Base-by-base conservation (phyloP, 2,329 filamentous ascomycete species). In the Aspergillus cejpii region DNA sequence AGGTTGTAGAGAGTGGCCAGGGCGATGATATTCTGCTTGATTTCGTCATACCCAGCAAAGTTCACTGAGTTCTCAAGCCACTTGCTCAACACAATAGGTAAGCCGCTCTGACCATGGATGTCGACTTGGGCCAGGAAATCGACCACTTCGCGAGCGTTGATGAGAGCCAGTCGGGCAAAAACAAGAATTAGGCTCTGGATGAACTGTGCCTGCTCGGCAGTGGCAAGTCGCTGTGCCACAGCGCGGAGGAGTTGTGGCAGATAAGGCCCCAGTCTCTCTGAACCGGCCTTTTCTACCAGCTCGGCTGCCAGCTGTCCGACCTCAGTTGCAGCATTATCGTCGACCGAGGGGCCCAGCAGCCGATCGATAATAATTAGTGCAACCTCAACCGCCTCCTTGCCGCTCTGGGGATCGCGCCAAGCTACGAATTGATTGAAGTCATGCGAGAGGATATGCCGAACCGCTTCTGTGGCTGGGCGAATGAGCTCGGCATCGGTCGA, bases 31-130 rank as follows among this genome's bases (percentile, higher is more conserved):
- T 97, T 98, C 67, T 96, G 88, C 56, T 90, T 81, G 57, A 97
- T 97, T 66, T 96, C 91, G 58, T 97, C 90, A 58, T 96, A 98
- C 10, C 92, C 92, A n/a, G 89, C 89, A 69, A 98, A 98, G 66
- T 85, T 94, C 66, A 94, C 80, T 3, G 89, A 95, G 67, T 97
- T 95, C 71, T 97, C 92, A 1, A 98, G 75, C 92, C 92, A 98
- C 69, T 97, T 96, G 68, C 83, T 78, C 54, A 97, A 72, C 3
- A 98, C 92, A 19, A 96, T 83, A 52, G 90, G 81, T 6, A 98
- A 72, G n/a, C 90, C 92, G 59, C 78, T 94, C 47, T 66, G 58
- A 7, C 83, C 83, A 38, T 81, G 80, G 53, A 97, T 85, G 55
- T 88, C 79, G 50, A 95, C 84, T 59, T 88, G 83, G 49, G 84